Evolutionary conservation across 1,284 basidiomycete species (phyloP).

Genomic region (Apiotrichum brassicae): DNA sequence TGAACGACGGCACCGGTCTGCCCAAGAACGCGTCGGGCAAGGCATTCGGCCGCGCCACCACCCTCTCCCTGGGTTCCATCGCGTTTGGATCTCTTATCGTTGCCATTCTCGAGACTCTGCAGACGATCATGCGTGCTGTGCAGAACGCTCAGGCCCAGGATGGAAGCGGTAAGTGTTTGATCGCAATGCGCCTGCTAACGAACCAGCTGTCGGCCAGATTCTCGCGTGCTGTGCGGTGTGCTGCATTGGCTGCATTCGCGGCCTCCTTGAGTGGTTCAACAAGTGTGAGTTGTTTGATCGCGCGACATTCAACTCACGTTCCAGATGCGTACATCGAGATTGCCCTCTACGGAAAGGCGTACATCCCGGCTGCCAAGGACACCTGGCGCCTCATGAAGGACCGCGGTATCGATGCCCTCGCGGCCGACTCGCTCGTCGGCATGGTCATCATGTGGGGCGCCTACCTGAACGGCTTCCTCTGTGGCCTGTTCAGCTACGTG

Average conservation of each 20-base stretch:
- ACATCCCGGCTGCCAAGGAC: constrained; percentile 78
- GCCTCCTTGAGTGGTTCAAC: constrained; percentile 73
- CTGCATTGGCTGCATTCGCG: constrained; percentile 67
- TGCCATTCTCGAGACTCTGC: constrained; percentile 70
- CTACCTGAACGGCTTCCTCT: constrained; percentile 69
- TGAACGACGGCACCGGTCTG: constrained; percentile 35
- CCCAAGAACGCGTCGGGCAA: constrained; percentile 65
- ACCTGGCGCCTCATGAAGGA: constrained; percentile 82
- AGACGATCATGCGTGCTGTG: constrained; percentile 60
- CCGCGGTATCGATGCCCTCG: constrained; percentile 72
- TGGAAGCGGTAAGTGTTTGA: constrained; percentile 65
- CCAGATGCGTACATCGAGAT: constrained; percentile 57
- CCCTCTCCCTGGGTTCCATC: constrained; percentile 78
- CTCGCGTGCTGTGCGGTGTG: constrained; percentile 71
- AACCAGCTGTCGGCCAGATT: constrained; percentile 60
- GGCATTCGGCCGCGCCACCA: constrained; percentile 72
- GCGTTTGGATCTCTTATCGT: constrained; percentile 86
- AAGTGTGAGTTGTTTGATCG: constrained; percentile 33
- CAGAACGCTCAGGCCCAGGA: constrained; percentile 64
- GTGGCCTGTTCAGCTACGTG: constrained; percentile 70
- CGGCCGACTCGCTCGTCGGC: constrained; percentile 78
- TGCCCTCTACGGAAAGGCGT: constrained; percentile 79
- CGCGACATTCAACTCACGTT: neutral
- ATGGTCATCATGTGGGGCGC: constrained; percentile 58
- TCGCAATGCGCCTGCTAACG: too few relatives aligned